Percentiles rank a stretch among this genome's conserved stretches.
phyloP scores from a whole-genome alignment of 2,329 filamentous ascomycete species.

The Cladosporium sp. region DNA sequence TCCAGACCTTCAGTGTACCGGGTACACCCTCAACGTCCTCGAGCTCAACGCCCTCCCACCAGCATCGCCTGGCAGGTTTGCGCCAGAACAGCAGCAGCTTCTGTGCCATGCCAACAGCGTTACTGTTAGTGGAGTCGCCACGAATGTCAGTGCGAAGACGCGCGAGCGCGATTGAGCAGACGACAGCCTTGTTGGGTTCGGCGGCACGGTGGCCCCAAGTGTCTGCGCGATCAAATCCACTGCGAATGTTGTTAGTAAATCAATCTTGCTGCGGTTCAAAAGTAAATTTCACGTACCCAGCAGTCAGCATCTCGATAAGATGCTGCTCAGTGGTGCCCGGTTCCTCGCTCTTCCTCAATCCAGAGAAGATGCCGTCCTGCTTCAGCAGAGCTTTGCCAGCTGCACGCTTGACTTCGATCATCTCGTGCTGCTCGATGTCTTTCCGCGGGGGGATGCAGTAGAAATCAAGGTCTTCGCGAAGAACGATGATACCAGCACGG shows the following conservation, averaged over 20 bases:
- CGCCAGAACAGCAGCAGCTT: constrained; percentile 97
- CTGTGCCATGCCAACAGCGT: constrained; percentile 94
- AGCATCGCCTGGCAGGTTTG: constrained; percentile 92
- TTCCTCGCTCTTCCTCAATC: constrained; percentile 91
- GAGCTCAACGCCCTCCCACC: constrained; percentile 98
- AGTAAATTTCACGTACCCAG: constrained; percentile 65
- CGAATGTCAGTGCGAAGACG: constrained; percentile 77
- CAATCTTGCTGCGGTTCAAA: neutral
- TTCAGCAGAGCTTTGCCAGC: constrained; percentile 81
- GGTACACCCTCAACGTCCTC: constrained; percentile 86
- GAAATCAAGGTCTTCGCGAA: constrained; percentile 95
- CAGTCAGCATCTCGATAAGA: constrained; percentile 98
- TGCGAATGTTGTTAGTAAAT: constrained; percentile 41
- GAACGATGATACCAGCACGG: constrained; percentile 91
- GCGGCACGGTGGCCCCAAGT: constrained; percentile 95
- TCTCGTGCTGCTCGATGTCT: constrained; percentile 82
- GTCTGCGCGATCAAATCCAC: constrained; percentile 95
- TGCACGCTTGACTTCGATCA: constrained; percentile 94
- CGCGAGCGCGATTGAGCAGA: constrained; percentile 92
- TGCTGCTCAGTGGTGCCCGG: constrained; percentile 96
- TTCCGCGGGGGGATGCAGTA: constrained; percentile 87
- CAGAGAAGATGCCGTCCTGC: constrained; percentile 95
- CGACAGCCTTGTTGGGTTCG: constrained; percentile 96
- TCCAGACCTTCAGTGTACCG: constrained; percentile 95
- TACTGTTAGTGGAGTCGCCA: constrained; percentile 71